phyloP scores from a whole-genome alignment of 331 rosid genomes.

The Quercus lobata region DNA sequence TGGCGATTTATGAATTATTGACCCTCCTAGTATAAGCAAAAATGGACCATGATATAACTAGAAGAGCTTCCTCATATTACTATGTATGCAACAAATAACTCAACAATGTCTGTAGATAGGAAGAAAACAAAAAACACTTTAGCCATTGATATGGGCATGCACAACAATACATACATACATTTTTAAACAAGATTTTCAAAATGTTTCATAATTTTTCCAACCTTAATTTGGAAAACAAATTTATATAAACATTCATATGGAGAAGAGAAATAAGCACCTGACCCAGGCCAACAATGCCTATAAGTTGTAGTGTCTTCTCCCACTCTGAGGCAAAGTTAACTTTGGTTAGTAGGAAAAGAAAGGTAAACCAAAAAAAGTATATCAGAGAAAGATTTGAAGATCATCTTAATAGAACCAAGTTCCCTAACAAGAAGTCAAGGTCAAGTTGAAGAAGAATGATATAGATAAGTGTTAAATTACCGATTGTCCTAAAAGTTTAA shows the following conservation, averaged over 20 bases:
- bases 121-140: background rate
- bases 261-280: constrained; percentile 50
- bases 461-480: background rate
- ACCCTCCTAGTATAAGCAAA: background rate
- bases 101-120: background rate
- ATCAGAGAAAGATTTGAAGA: background rate
- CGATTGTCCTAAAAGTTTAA: too few species aligned
- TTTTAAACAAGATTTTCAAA: background rate
- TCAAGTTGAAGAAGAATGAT: background rate
- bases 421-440: background rate
- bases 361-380: background rate
- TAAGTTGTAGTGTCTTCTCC: constrained; percentile 83
- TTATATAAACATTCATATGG: constrained; percentile 15
- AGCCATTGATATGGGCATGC: background rate
- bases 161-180: background rate
- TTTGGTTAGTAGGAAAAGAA: constrained; percentile 25
- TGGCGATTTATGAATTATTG: background rate
- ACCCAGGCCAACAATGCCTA: constrained; percentile 65
- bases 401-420: background rate
- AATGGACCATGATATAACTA: background rate
- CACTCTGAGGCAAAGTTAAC: constrained; percentile 59
- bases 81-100: background rate
- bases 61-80: background rate
- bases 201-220: background rate
- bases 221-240: constrained; percentile 9